phyloP scores from a whole-genome alignment of 176 grass and related monocot genomes.

The Cenchrus americanus region DNA sequence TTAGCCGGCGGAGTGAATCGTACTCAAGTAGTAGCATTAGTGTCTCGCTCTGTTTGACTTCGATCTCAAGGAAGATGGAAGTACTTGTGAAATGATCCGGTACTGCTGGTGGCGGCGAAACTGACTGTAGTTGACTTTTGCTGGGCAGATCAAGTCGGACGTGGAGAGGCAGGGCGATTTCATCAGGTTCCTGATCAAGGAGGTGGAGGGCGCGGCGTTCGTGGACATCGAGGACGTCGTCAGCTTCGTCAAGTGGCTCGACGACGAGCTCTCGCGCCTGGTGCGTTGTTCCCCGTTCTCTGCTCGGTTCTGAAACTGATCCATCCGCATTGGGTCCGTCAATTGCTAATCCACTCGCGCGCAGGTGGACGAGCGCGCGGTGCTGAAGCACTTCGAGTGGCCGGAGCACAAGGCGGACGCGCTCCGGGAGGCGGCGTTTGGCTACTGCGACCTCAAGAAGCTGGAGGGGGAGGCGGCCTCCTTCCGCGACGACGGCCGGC shows the following conservation, averaged over 20 bases:
- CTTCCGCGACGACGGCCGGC: slow-evolving; percentile 68
- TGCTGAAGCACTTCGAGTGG: slow-evolving; percentile 99
- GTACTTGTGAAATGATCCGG: not conserved
- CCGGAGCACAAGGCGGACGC: slow-evolving; percentile 98
- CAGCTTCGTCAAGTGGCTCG: slow-evolving; percentile 98
- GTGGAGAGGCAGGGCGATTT: slow-evolving; percentile 92
- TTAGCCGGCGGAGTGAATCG: not conserved
- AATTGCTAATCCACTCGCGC: not conserved
- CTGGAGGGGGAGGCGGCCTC: slow-evolving; percentile 60
- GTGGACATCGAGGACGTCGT: slow-evolving; percentile 80
- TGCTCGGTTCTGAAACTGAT: not conserved
- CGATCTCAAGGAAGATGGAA: no score
- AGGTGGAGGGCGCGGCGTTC: slow-evolving; percentile 71
- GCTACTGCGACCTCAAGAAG: slow-evolving; percentile 91
- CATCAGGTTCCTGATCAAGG: slow-evolving; percentile 89
- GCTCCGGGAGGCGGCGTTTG: slow-evolving; percentile 95
- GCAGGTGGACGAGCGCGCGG: slow-evolving; percentile 96
- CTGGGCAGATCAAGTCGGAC: slow-evolving; percentile 78
- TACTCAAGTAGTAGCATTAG: not conserved
- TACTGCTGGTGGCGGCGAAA: not conserved
- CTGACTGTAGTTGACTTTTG: not conserved
- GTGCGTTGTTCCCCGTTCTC: slow-evolving; percentile 12
- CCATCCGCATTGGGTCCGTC: no score
- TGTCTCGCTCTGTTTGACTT: not conserved
- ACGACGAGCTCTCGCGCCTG: slow-evolving; percentile 92